A percentile compares a stretch with the other conserved stretches of the same genome.
Conservation (phyloP, 305 asterid species). For the Solanum hybrid region DNA sequence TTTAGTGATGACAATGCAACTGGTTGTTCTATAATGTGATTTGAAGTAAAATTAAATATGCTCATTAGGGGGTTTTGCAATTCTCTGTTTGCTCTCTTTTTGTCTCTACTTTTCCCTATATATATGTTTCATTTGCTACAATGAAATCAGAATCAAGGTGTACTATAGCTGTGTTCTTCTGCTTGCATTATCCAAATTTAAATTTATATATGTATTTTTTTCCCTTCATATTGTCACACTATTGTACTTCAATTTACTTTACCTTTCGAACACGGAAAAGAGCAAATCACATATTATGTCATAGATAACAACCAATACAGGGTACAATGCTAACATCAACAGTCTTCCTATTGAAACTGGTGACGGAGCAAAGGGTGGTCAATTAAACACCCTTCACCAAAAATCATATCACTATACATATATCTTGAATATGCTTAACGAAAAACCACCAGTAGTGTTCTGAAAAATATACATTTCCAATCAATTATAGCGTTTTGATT, state of each 20-base stretch:
- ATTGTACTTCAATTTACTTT: not conserved
- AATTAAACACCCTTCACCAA: not conserved
- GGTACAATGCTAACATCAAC: not conserved
- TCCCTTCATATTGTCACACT: not conserved
- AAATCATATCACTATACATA: not conserved
- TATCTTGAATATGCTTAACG: not conserved
- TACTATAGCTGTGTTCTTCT: not conserved
- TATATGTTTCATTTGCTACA: not conserved
- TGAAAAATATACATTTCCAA: not conserved
- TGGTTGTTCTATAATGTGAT: slow-evolving; percentile 56
- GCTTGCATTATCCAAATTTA: not conserved
- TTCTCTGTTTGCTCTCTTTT: not conserved
- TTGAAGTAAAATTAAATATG: not conserved
- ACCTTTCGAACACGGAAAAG: not conserved
- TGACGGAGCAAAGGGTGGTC: not conserved
- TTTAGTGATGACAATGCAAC: slow-evolving; percentile 63
- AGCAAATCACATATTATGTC: not conserved
- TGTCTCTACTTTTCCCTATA: too few relatives aligned
- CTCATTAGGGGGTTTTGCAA: not conserved
- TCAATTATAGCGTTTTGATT: not conserved
- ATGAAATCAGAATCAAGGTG: not conserved
- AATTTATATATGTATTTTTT: not conserved
- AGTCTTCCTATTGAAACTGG: not conserved
- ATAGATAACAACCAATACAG: not conserved
- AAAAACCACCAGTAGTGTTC: not conserved